Conservation (phyloP, 495 filamentous ascomycete genomes). For the Sporormia fimetaria region DNA sequence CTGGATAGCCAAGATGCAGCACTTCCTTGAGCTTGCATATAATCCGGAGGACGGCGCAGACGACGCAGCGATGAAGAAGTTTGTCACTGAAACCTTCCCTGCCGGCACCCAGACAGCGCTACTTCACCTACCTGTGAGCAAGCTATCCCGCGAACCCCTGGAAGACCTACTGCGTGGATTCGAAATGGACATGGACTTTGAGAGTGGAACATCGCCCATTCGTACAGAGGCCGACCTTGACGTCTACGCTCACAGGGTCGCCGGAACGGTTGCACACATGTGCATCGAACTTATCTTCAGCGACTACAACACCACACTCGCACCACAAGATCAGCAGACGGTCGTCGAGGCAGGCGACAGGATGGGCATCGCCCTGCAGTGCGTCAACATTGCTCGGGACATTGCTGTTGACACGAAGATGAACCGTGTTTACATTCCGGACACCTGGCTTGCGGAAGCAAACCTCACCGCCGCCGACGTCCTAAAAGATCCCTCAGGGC, state of each 20-base stretch:
- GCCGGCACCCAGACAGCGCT: conserved; percentile 38
- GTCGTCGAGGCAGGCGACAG: conserved; percentile 39
- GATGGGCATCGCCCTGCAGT: conserved; percentile 61
- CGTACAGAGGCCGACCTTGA: conserved; percentile 43
- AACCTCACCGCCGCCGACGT: conserved; percentile 43
- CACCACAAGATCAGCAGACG: conserved; percentile 11
- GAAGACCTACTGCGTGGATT: conserved; percentile 52
- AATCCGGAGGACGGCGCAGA: conserved; percentile 11
- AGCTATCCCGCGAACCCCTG: conserved; percentile 43
- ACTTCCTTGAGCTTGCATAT: conserved; percentile 39
- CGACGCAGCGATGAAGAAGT: conserved; percentile 24
- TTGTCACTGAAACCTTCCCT: conserved; percentile 39
- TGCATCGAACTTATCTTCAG: conserved; percentile 51
- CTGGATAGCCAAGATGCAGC: conserved; percentile 43
- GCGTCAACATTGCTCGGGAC: conserved; percentile 61
- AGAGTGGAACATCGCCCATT: conserved; percentile 39
- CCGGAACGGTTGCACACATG: conserved; percentile 55
- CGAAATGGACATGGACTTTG: conserved; percentile 47
- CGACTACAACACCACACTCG: conserved; percentile 33
- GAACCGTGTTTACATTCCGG: conserved; percentile 51
- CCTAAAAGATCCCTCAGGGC: conserved; percentile 36
- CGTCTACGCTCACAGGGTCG: conserved; percentile 48
- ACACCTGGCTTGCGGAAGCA: conserved; percentile 46
- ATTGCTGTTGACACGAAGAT: conserved; percentile 50
- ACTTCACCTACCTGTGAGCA: conserved; percentile 41